These are phyloP conservation scores for Nectriaceae sp. DNA, from an alignment of 2,329 filamentous ascomycete genomes.

Conservation along the genomic window DNA sequence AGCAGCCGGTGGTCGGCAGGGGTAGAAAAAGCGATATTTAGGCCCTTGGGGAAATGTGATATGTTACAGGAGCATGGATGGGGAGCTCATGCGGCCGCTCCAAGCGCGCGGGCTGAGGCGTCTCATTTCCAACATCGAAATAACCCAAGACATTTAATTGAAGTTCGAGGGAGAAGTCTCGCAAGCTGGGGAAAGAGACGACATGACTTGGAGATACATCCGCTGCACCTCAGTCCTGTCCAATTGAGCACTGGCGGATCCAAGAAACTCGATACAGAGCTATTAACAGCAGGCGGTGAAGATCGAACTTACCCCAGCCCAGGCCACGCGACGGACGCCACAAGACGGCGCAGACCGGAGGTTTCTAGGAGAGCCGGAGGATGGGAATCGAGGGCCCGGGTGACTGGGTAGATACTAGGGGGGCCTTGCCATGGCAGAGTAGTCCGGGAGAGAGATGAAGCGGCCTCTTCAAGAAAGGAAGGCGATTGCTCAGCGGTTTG, in stretches of 20 bases:
- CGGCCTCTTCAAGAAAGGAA: not conserved
- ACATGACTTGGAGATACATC: not conserved
- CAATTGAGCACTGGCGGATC: too few species aligned
- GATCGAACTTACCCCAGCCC: not conserved
- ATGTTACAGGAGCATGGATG: constrained; percentile 23
- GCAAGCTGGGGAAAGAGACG: not conserved
- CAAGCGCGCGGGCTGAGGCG: constrained; percentile 20
- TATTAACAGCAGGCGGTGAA: not conserved
- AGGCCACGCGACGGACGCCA: constrained; percentile 1
- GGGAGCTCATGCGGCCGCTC: constrained; percentile 28
- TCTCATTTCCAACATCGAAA: constrained; percentile 20
- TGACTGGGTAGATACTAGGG: not conserved
- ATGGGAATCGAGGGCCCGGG: not conserved
- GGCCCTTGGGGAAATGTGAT: constrained; percentile 23
- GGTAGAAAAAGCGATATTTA: constrained; percentile 13
- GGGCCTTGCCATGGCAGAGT: too few species aligned
- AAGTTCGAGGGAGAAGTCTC: not conserved
- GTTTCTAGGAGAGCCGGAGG: not conserved
- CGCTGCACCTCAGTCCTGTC: not conserved
- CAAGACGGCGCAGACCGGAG: not conserved
- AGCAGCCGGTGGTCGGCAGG: constrained; percentile 19
- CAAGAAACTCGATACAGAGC: not conserved
- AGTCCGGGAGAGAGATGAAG: not conserved
- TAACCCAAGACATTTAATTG: constrained; percentile 7
- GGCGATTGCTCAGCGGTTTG: not conserved